Conservation (phyloP, 495 filamentous ascomycete species). For the Neurospora hispaniola region DNA sequence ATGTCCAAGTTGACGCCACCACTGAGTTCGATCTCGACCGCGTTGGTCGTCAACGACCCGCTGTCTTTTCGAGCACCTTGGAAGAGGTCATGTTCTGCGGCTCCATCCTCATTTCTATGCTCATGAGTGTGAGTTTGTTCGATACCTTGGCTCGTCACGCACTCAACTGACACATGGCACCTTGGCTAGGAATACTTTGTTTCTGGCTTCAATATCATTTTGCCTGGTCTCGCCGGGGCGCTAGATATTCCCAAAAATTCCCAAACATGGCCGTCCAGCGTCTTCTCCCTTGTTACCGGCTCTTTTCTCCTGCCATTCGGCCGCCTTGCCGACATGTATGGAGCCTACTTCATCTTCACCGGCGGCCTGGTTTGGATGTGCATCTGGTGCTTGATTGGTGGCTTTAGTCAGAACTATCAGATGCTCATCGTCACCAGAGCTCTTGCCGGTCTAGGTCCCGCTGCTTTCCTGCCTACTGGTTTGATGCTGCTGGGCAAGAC, state of each 20-base stretch:
- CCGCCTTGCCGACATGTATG: slow-evolving; percentile 66
- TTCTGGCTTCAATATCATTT: slow-evolving; percentile 74
- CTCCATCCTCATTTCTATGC: slow-evolving; percentile 62
- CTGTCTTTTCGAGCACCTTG: slow-evolving; percentile 47
- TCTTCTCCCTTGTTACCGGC: slow-evolving; percentile 64
- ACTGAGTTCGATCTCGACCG: slow-evolving; percentile 42
- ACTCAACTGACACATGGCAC: slow-evolving; percentile 1
- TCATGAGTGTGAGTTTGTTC: slow-evolving; percentile 48
- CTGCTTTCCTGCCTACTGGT: slow-evolving; percentile 66
- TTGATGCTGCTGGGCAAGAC: slow-evolving; percentile 71
- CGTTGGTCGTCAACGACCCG: slow-evolving; percentile 61
- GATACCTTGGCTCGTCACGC: not conserved
- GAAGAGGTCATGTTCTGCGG: slow-evolving; percentile 62
- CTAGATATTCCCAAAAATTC: slow-evolving; percentile 54
- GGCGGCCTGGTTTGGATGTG: slow-evolving; percentile 60
- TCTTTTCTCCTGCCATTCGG: slow-evolving; percentile 69
- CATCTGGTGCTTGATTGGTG: slow-evolving; percentile 61
- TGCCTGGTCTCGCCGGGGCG: slow-evolving; percentile 53
- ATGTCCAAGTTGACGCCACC: not conserved
- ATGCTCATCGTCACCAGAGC: slow-evolving; percentile 72
- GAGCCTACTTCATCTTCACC: slow-evolving; percentile 62
- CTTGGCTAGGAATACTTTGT: slow-evolving; percentile 63
- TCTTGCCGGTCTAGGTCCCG: slow-evolving; percentile 67
- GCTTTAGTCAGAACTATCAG: slow-evolving; percentile 56
- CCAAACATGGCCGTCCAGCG: slow-evolving; percentile 69